Evolutionary conservation across 768 basidiomycete genomes (phyloP).

Genomic region (Megacollybia marginata): DNA sequence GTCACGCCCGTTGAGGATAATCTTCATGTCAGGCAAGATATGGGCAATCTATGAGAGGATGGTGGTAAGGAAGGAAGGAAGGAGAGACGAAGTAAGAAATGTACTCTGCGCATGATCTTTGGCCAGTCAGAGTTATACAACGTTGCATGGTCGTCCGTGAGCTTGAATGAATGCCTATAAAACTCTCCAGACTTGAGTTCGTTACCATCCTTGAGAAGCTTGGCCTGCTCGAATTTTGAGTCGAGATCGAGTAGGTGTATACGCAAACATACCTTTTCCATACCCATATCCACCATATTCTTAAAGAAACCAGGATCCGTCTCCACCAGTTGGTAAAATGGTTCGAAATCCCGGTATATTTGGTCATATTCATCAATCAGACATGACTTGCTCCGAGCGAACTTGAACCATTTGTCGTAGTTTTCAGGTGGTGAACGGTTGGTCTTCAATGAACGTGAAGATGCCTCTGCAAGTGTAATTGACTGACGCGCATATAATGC

Average conservation of each 20-base stretch:
- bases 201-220: conserved; percentile 1
- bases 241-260: neutral
- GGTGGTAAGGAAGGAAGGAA: neutral
- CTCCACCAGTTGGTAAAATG: conserved; percentile 8
- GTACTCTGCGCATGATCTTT: conserved; percentile 5
- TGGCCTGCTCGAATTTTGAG: neutral
- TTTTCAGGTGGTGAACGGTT: conserved; percentile 9
- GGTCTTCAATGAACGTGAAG: conserved; percentile 7
- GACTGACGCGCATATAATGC: conserved; percentile 6
- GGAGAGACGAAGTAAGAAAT: neutral
- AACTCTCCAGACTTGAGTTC: conserved; percentile 9
- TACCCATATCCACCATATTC: neutral
- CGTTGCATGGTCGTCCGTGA: conserved; percentile 8
- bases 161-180: neutral
- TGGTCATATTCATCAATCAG: conserved; percentile 14
- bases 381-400: conserved; percentile 7
- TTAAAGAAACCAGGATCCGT: neutral
- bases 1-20: conserved; percentile 12
- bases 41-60: conserved; percentile 4
- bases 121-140: conserved; percentile 10
- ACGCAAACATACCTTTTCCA: neutral
- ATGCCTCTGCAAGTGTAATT: conserved; percentile 6
- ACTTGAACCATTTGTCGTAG: conserved; percentile 10
- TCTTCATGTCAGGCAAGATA: conserved; percentile 8
- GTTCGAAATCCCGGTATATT: conserved; percentile 8